phyloP scores from a whole-genome alignment of 2,329 filamentous ascomycete genomes.

The Penicillium sp. region DNA sequence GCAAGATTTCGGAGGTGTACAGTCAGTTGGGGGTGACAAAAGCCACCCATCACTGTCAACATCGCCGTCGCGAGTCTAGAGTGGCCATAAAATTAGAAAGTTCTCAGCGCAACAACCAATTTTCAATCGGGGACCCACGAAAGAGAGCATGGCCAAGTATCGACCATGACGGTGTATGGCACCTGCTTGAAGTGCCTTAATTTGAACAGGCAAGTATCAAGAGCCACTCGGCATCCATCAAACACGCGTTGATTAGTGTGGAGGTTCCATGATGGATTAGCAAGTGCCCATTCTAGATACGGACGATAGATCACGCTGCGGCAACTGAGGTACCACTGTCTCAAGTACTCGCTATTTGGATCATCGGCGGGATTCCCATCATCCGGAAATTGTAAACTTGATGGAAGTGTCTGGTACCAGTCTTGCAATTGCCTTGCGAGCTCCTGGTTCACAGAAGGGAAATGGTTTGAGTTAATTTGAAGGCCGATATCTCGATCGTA shows the following conservation, averaged over 20 bases:
- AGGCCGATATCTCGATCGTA: constrained; percentile 10
- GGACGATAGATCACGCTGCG: constrained; percentile 12
- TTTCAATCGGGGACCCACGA: constrained; percentile 2
- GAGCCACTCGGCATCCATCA: constrained; percentile 4
- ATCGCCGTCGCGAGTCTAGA: constrained; percentile 6
- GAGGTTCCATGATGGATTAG: constrained; percentile 8
- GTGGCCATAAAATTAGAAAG: background rate
- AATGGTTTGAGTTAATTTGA: constrained; percentile 7
- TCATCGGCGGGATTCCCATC: constrained; percentile 7
- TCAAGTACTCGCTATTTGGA: constrained; percentile 9
- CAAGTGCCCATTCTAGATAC: constrained; percentile 9
- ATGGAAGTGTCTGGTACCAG: constrained; percentile 9
- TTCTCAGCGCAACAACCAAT: too few species aligned
- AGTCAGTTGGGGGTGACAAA: constrained; percentile 9
- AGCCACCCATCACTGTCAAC: constrained; percentile 10
- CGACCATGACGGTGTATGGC: constrained; percentile 10
- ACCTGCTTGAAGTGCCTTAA: constrained; percentile 2
- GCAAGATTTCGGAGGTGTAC: constrained; percentile 1
- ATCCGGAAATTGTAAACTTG: constrained; percentile 3
- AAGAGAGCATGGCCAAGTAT: constrained; percentile 10
- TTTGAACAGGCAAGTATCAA: constrained; percentile 9
- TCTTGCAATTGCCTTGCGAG: constrained; percentile 7
- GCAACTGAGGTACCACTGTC: constrained; percentile 13
- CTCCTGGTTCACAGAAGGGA: constrained; percentile 9
- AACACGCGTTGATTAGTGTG: constrained; percentile 4